Percentiles rank a stretch among this genome's conserved stretches.
Evolutionary conservation across 345 rosid genomes (phyloP).

Genomic region (Conringia planisiliqua): DNA sequence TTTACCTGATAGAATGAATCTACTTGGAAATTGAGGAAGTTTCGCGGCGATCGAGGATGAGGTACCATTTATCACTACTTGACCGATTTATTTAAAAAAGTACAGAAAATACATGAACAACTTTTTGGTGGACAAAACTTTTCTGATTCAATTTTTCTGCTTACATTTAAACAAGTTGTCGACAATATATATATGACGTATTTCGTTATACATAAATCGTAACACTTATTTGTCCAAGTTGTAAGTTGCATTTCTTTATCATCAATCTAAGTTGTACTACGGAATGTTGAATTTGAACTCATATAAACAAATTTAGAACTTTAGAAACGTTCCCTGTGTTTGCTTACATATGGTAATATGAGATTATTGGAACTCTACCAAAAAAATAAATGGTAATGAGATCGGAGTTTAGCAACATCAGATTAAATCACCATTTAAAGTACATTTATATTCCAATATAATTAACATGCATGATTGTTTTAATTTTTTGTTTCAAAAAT

Average conservation of each 20-base stretch:
- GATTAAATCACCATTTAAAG: neutral
- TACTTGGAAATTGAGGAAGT: conserved; percentile 36
- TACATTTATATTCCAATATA: too few relatives aligned
- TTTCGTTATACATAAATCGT: neutral
- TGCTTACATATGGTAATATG: neutral
- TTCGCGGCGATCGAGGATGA: conserved; percentile 19
- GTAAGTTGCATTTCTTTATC: neutral
- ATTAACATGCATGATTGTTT: neutral
- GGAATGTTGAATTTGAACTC: neutral
- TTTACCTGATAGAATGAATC: conserved; percentile 30
- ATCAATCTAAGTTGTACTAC: neutral
- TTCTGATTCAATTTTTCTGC: neutral
- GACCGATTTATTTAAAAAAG: neutral
- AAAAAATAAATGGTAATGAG: neutral
- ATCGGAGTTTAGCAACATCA: neutral
- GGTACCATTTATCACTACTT: conserved; percentile 15
- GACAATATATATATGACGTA: neutral
- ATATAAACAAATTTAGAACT: neutral
- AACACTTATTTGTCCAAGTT: neutral
- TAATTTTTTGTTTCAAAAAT: neutral
- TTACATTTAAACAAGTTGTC: neutral
- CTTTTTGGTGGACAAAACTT: conserved; percentile 4
- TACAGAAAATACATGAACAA: conserved; percentile 3
- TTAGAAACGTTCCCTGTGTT: neutral
- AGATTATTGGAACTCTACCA: neutral